Conservation (phyloP, 805 yeast species). For the Suhomyces kilbournensis region DNA sequence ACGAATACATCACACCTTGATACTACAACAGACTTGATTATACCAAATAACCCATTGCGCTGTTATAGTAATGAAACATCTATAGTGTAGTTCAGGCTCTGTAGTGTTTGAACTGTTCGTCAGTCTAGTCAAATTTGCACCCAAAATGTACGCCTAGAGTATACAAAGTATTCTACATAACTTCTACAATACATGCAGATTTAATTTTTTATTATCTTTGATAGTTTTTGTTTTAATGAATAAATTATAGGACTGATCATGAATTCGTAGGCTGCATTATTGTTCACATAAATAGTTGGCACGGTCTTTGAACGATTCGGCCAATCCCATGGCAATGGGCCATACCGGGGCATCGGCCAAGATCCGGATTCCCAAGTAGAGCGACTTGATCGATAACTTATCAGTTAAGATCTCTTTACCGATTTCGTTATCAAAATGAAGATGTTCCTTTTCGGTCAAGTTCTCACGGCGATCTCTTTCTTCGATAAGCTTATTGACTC, state of each 20-base stretch:
- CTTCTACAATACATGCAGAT: too few species aligned
- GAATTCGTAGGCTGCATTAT: background rate
- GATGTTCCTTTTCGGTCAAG: conserved; percentile 35
- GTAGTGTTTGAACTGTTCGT: too few species aligned
- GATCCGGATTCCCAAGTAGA: conserved; percentile 71
- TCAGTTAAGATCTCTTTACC: conserved; percentile 40
- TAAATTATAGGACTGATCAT: background rate
- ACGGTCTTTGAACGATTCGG: conserved; percentile 72
- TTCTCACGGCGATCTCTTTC: conserved; percentile 24
- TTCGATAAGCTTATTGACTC: conserved; percentile 8
- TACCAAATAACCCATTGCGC: too few species aligned
- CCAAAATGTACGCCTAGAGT: too few species aligned
- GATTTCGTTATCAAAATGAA: conserved; percentile 43
- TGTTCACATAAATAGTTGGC: conserved; percentile 13
- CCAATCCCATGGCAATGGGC: conserved; percentile 78
- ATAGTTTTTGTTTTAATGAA: background rate
- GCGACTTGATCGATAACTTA: conserved; percentile 52
- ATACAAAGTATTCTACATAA: too few species aligned
- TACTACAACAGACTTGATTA: too few species aligned
- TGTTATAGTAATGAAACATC: too few species aligned
- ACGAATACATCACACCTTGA: too few species aligned
- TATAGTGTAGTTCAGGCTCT: too few species aligned
- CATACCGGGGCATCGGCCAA: conserved; percentile 84
- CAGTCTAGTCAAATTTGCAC: too few species aligned
- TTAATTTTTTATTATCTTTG: too few species aligned